Conservation (phyloP, 2,329 filamentous ascomycete species). For the Cytospora leucostoma region DNA sequence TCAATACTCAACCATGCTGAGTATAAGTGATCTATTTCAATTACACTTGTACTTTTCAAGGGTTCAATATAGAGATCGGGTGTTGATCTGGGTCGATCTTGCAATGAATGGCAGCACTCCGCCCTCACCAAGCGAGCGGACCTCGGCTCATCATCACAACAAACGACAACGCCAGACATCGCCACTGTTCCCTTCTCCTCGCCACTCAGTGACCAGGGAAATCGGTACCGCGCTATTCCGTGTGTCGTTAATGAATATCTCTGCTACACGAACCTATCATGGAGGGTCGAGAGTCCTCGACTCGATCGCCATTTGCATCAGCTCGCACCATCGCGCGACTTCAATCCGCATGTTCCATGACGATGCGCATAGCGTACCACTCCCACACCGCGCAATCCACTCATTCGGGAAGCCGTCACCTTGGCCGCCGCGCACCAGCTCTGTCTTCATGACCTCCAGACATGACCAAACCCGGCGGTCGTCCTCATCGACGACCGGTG, state of each 20-base stretch:
- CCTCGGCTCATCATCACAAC: constrained; percentile 19
- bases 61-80: too few relatives aligned
- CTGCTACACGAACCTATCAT: neutral
- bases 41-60: too few relatives aligned
- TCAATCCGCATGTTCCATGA: neutral
- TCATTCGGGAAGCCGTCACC: neutral
- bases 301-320: neutral
- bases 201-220: neutral
- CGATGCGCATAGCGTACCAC: too few relatives aligned
- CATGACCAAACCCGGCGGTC: neutral
- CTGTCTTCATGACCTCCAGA: neutral
- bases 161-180: neutral
- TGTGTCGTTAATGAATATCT: neutral
- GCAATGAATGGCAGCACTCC: neutral
- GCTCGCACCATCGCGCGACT: neutral
- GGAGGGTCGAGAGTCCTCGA: neutral
- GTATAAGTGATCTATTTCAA: too few relatives aligned
- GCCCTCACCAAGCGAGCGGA: neutral
- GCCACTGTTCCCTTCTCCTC: neutral
- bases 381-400: neutral
- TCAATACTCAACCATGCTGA: too few relatives aligned
- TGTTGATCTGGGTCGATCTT: too few relatives aligned
- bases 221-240: neutral
- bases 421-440: neutral
- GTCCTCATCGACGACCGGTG: neutral